phyloP scores from a whole-genome alignment of 2,329 filamentous ascomycete species.

The Coccinonectria pachysandricola region DNA sequence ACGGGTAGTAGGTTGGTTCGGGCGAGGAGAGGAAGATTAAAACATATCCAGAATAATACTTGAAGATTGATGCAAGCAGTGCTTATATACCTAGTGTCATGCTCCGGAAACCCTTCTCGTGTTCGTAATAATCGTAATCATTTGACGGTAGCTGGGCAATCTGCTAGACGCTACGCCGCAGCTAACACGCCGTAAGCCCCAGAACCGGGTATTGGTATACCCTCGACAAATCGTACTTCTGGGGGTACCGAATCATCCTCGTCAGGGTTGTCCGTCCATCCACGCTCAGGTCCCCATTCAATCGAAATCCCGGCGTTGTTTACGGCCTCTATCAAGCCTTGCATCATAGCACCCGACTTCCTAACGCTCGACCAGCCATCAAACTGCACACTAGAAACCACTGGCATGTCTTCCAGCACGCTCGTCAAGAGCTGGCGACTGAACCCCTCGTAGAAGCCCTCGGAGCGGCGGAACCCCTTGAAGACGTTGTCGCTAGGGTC shows the following conservation, averaged over 20 bases:
- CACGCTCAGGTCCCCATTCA: constrained; percentile 57
- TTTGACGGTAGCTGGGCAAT: constrained; percentile 3
- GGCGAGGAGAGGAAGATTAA: no score
- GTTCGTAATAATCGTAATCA: constrained; percentile 9
- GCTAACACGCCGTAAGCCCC: constrained; percentile 5
- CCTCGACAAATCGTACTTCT: constrained; percentile 2
- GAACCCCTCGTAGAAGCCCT: constrained; percentile 63
- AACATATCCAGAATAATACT: no score
- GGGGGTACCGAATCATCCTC: constrained; percentile 23
- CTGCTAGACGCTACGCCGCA: constrained; percentile 5
- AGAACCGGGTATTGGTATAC: constrained; percentile 7
- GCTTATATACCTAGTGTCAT: no score
- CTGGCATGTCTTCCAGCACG: constrained; percentile 47
- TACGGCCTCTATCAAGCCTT: constrained; percentile 44
- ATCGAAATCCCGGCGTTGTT: constrained; percentile 40
- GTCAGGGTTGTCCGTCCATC: constrained; percentile 47
- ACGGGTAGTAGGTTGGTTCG: no score
- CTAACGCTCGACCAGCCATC: constrained; percentile 59
- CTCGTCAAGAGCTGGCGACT: constrained; percentile 44
- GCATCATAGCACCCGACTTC: constrained; percentile 55
- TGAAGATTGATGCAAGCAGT: no score
- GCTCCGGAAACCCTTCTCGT: constrained; percentile 4
- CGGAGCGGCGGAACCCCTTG: constrained; percentile 53
- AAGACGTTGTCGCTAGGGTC: constrained; percentile 61
- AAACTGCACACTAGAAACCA: constrained; percentile 51